phyloP scores from a whole-genome alignment of 352 stramenopile species.

The Bremia lactucae region DNA sequence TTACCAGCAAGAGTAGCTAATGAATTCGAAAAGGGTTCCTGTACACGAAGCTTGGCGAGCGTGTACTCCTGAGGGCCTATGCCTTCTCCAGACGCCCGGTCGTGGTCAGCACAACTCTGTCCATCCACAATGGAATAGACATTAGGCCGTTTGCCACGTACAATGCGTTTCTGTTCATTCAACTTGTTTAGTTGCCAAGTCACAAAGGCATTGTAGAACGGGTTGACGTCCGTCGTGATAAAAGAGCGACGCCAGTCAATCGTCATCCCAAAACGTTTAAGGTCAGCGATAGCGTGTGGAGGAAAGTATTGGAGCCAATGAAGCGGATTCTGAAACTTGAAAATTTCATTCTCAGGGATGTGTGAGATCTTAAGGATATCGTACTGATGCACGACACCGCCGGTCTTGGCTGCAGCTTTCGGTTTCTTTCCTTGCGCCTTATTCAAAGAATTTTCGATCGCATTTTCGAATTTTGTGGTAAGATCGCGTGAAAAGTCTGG shows the following conservation, averaged over 20 bases:
- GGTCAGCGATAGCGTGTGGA: constrained; percentile 91
- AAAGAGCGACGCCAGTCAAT: constrained; percentile 98
- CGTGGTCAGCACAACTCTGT: constrained; percentile 99
- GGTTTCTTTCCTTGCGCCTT: constrained; percentile 95
- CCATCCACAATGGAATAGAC: constrained; percentile 97
- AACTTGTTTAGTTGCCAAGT: constrained; percentile 98
- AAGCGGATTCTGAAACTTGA: constrained; percentile 93
- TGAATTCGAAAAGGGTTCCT: constrained; percentile 73
- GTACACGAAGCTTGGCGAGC: constrained; percentile 94
- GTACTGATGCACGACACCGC: constrained; percentile 95
- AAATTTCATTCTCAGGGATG: constrained; percentile 91
- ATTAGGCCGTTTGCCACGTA: constrained; percentile 95
- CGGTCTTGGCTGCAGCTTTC: constrained; percentile 97
- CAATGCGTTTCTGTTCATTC: constrained; percentile 81
- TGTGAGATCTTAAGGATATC: constrained; percentile 95
- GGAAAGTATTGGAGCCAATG: constrained; percentile 99
- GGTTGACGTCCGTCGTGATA: constrained; percentile 99
- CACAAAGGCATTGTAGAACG: constrained; percentile 99
- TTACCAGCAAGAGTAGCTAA: constrained; percentile 69
- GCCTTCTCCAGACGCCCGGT: constrained; percentile 95
- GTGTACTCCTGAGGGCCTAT: constrained; percentile 99
- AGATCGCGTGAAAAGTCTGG: constrained; percentile 76
- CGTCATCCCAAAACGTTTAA: constrained; percentile 94
- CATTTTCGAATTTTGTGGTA: constrained; percentile 6
- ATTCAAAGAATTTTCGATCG: constrained; percentile 62